Base-by-base conservation (phyloP, 441 rosid species). In the Corymbia citriodora region DNA sequence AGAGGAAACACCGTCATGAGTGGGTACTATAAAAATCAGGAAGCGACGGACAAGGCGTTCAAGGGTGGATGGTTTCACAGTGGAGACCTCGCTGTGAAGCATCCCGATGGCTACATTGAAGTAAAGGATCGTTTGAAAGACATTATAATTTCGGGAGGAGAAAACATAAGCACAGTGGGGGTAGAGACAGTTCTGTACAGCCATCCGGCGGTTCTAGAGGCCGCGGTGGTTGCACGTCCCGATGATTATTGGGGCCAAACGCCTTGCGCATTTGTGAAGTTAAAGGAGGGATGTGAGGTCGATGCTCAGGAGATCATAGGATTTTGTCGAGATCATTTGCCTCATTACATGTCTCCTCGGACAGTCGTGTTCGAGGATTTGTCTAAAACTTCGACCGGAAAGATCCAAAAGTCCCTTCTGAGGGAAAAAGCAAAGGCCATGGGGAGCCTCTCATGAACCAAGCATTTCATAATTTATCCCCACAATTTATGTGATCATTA, bases 171-270 rank as follows among this genome's bases (percentile, higher is more conserved):
- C 92, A 88, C 96, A 0, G 93, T 96, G 3, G 97, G 96, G 90
- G 95, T 96, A 2, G 98, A 96, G 87, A 90, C 96, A 13, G 96
- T 91, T 72, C 90, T 96, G 88, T 95, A 90, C 88, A 79, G 94
- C 52, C 97, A 94, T 57, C 94, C 94, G 31, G 96, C 94, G 11
- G 95, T 95, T 92, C 92, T 96, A 31, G 97, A 96, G 93, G 98
- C 93, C 1, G 96, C 96, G 8, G 96, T 97, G 82, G 97, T 97
- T 2, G 97, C 95, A 6, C 91, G 97, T 36, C 99, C 97, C 4
- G 98, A 97, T 91, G 90, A 93, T 90, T 94, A 95, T 17, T 96
- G 98, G 98, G 98, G 99, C 50, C 97, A 97, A 81, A 95, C 97
- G 7, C 97, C 98, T 85, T 97, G 98, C 74, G 98, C 96, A 53